phyloP scores from a whole-genome alignment of 1,284 basidiomycete species.

The Ustilago trichophora region DNA sequence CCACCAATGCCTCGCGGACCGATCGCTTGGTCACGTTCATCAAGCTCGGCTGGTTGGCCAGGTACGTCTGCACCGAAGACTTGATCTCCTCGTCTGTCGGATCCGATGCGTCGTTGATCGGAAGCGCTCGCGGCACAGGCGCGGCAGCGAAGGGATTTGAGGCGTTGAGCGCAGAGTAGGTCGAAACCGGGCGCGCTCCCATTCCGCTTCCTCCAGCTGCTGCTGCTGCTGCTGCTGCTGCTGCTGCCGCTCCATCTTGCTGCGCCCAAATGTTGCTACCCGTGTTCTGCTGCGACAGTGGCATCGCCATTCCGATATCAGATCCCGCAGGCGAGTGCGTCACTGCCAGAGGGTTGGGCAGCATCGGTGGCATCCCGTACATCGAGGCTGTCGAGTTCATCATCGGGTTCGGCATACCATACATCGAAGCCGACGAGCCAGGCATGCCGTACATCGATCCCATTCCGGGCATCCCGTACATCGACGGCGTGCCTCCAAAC shows the following conservation, averaged over 20 bases:
- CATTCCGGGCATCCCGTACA: conserved; percentile 55
- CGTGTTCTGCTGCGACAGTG: conserved; percentile 50
- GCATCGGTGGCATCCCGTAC: conserved; percentile 54
- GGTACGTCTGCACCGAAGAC: conserved; percentile 52
- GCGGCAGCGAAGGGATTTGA: conserved; percentile 50
- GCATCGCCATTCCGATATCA: conserved; percentile 46
- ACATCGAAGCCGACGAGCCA: conserved; percentile 52
- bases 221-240: background rate
- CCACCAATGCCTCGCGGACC: conserved; percentile 60
- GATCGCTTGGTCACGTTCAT: conserved; percentile 64
- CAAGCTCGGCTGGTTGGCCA: conserved; percentile 63
- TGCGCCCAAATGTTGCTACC: conserved; percentile 43
- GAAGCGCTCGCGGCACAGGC: conserved; percentile 12
- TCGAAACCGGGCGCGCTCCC: conserved; percentile 42
- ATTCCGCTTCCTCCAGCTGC: too few species aligned
- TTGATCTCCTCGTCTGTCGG: conserved; percentile 60
- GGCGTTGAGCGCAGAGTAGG: conserved; percentile 32
- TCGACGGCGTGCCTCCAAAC: conserved; percentile 38
- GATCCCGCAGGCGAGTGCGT: conserved; percentile 26
- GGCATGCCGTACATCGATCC: conserved; percentile 54
- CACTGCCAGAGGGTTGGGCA: conserved; percentile 21
- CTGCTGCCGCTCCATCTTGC: conserved; percentile 4
- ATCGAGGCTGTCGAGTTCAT: conserved; percentile 36
- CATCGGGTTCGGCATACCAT: conserved; percentile 41
- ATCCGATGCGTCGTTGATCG: conserved; percentile 41